A percentile compares a stretch with the other conserved stretches of the same genome.
Conservation (phyloP, 306 rosid genomes). For the Morella rubra region DNA sequence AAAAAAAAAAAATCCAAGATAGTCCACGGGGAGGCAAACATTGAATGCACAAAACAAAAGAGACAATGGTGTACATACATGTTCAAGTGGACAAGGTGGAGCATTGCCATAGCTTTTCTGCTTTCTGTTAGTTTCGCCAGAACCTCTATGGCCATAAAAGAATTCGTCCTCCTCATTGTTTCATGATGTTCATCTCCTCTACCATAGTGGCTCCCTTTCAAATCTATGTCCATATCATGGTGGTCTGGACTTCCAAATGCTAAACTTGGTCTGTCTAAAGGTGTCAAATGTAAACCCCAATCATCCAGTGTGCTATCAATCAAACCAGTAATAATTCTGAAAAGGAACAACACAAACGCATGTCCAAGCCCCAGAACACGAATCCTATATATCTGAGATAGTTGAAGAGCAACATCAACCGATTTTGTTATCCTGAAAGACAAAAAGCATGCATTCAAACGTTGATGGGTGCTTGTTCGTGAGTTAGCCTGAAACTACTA, state of each 20-base stretch:
- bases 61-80: constrained; percentile 43
- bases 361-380: constrained; percentile 60
- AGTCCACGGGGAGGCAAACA: constrained; percentile 17
- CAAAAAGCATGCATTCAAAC: constrained; percentile 18
- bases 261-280: constrained; percentile 38
- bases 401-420: constrained; percentile 50
- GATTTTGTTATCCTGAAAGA: constrained; percentile 60
- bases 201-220: constrained; percentile 21
- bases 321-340: constrained; percentile 39
- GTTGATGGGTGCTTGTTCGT: constrained; percentile 5
- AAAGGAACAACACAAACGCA: constrained; percentile 57
- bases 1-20: constrained; percentile 5
- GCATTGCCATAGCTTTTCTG: constrained; percentile 59
- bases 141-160: constrained; percentile 59
- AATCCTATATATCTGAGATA: constrained; percentile 48
- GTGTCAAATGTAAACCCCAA: constrained; percentile 51
- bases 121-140: constrained; percentile 61
- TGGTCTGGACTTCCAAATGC: constrained; percentile 27
- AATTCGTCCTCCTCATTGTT: constrained; percentile 49
- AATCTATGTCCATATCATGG: constrained; percentile 47
- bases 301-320: constrained; percentile 58
- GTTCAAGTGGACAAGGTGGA: constrained; percentile 66
- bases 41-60: constrained; percentile 13
- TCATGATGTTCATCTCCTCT: constrained; percentile 39
- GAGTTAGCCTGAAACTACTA: neutral